These are phyloP conservation scores for Cercospora citrullina DNA, from an alignment of 2,329 filamentous ascomycete genomes.

Conservation along the genomic window DNA sequence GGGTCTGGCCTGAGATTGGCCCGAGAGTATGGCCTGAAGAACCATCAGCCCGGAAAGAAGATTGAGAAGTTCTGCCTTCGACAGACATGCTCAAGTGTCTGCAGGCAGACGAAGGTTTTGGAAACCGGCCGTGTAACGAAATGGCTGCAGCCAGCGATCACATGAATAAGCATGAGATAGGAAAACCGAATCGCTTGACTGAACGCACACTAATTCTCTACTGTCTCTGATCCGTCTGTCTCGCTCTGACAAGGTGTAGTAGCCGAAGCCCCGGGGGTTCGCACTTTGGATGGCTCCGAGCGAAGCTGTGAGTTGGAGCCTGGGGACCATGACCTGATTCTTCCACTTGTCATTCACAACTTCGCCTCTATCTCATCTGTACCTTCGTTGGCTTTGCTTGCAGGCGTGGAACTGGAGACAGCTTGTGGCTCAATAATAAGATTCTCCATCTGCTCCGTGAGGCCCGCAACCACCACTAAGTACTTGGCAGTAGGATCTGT, in stretches of 20 bases:
- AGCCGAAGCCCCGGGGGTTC: background rate
- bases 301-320: background rate
- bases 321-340: too few relatives aligned
- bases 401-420: background rate
- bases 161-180: background rate
- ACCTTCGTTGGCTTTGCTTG: background rate
- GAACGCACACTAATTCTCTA: background rate
- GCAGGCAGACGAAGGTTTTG: background rate
- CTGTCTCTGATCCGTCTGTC: too few relatives aligned
- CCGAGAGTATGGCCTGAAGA: background rate
- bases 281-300: background rate
- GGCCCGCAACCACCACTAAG: background rate
- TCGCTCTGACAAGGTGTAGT: background rate
- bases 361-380: background rate
- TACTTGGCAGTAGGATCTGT: background rate
- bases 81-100: background rate
- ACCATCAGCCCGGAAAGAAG: background rate
- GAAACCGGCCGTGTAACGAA: too few relatives aligned
- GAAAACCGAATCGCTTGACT: background rate
- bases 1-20: too few relatives aligned
- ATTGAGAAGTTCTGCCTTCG: background rate
- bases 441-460: background rate
- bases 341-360: background rate
- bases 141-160: too few relatives aligned
- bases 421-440: background rate